A percentile compares a stretch with the other conserved stretches of the same genome.
Conservation (phyloP, 345 rosid genomes). For the Eucalyptus pauciflora region DNA sequence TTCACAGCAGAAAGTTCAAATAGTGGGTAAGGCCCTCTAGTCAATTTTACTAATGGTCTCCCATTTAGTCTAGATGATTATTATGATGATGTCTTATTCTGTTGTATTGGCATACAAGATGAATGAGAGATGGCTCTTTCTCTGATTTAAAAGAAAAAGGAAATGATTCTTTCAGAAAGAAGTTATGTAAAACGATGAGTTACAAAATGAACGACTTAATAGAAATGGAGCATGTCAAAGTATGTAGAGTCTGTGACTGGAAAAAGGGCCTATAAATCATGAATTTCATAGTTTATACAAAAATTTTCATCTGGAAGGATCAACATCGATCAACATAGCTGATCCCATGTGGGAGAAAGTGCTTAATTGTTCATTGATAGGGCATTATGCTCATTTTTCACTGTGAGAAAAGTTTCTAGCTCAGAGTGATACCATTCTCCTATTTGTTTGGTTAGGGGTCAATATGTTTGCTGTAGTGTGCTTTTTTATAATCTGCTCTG, state of each 20-base stretch:
- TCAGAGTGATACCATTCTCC: neutral
- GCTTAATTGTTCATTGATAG: neutral
- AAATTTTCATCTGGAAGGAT: neutral
- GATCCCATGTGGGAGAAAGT: neutral
- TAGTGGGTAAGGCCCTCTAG: slow-evolving; percentile 19
- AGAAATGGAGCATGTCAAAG: neutral
- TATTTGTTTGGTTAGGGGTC: neutral
- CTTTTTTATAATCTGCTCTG: neutral
- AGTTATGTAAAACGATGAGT: neutral
- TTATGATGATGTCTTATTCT: neutral
- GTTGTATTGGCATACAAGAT: neutral
- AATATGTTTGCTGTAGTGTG: neutral
- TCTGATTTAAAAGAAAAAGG: neutral
- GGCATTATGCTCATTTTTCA: neutral
- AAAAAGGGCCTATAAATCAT: neutral
- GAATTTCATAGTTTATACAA: neutral
- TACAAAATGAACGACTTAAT: neutral
- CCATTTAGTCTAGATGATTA: neutral
- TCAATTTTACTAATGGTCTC: neutral
- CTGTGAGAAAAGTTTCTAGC: neutral
- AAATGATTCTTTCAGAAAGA: neutral
- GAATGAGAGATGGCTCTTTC: neutral
- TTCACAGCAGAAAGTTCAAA: slow-evolving; percentile 25
- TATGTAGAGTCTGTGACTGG: neutral
- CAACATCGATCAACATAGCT: neutral